Conservation (phyloP, 139 green algal species). For the Micromonas commoda region DNA sequence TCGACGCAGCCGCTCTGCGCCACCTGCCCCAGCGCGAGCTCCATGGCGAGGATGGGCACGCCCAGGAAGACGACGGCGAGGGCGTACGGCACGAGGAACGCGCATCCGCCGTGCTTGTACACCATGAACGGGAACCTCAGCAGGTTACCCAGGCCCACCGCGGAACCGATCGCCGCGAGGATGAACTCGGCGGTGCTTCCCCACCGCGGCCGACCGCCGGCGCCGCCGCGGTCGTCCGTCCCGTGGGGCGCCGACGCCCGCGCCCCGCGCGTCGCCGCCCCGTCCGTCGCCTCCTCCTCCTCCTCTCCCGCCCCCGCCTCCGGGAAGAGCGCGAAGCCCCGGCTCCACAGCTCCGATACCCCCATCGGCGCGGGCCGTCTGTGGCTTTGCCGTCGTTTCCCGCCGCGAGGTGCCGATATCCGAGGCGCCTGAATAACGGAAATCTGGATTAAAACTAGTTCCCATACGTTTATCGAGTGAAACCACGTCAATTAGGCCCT, state of each 20-base stretch:
- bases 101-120: constrained; percentile 5
- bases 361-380: too few relatives aligned
- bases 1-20: constrained; percentile 13
- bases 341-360: too few relatives aligned
- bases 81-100: constrained; percentile 20
- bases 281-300: too few relatives aligned
- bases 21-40: constrained; percentile 13
- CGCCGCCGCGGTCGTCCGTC: background rate
- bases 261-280: background rate
- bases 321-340: too few relatives aligned
- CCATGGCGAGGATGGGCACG: background rate
- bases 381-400: too few relatives aligned
- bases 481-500: too few relatives aligned
- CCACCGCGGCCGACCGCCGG: background rate
- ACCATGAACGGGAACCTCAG: constrained; percentile 14
- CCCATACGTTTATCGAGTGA: too few relatives aligned
- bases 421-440: too few relatives aligned
- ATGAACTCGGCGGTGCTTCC: background rate
- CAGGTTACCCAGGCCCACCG: constrained; percentile 22
- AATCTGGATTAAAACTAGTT: too few relatives aligned
- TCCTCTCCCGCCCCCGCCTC: too few relatives aligned
- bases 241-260: background rate
- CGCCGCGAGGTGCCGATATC: too few relatives aligned
- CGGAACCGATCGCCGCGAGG: constrained; percentile 5
- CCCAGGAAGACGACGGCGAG: constrained; percentile 10